A percentile compares a stretch with the other conserved stretches of the same genome.
phyloP scores from a whole-genome alignment of 2,329 filamentous ascomycete species.

The Pseudocercospora macadamiae region DNA sequence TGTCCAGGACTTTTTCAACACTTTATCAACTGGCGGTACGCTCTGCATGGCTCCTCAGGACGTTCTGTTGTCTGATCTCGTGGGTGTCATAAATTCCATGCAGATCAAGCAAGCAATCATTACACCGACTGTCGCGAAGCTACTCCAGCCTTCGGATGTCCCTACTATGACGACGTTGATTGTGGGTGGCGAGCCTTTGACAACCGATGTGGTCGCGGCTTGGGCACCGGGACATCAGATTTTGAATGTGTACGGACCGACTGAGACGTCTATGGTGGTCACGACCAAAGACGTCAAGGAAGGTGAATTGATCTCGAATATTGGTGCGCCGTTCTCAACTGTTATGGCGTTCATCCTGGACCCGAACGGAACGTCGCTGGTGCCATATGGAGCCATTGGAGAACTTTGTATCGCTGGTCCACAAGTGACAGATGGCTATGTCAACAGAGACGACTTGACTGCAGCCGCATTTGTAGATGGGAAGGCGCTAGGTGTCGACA shows the following conservation, averaged over 20 bases:
- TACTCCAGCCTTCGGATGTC: constrained; percentile 44
- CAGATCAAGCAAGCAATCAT: constrained; percentile 48
- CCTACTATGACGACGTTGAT: constrained; percentile 47
- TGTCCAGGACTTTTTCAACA: constrained; percentile 44
- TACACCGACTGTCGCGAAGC: constrained; percentile 49
- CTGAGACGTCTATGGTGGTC: constrained; percentile 16
- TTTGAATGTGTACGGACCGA: constrained; percentile 21
- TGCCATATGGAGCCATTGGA: constrained; percentile 20
- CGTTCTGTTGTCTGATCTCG: constrained; percentile 52
- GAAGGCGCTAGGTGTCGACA: background rate
- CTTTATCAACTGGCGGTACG: constrained; percentile 48
- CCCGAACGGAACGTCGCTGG: background rate
- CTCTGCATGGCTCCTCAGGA: constrained; percentile 52
- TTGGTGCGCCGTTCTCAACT: background rate
- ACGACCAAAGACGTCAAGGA: constrained; percentile 2
- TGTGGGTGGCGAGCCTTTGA: constrained; percentile 17
- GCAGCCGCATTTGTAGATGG: constrained; percentile 14
- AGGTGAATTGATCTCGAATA: background rate
- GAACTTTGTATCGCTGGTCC: constrained; percentile 22
- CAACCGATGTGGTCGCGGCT: constrained; percentile 9
- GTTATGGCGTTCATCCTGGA: background rate
- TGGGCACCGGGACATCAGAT: constrained; percentile 12
- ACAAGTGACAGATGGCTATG: constrained; percentile 25
- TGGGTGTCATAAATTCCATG: constrained; percentile 44
- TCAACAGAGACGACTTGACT: constrained; percentile 21